Conservation (phyloP, 768 basidiomycete species). For the Lactarius vividus region DNA sequence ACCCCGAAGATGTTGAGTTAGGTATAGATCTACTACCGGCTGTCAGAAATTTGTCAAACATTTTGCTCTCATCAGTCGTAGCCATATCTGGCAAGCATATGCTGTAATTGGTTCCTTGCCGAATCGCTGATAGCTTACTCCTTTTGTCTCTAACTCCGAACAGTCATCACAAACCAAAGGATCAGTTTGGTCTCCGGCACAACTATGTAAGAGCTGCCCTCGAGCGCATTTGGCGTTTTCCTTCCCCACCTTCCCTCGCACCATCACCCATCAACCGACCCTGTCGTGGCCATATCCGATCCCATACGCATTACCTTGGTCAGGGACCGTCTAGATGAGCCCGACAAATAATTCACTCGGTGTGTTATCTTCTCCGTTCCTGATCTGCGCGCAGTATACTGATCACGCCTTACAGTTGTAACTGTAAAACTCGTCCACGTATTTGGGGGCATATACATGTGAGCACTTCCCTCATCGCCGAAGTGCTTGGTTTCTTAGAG, state of each 20-base stretch:
- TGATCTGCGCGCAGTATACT: neutral
- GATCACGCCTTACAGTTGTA: neutral
- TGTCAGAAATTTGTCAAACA: neutral
- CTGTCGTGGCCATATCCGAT: neutral
- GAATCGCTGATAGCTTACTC: neutral
- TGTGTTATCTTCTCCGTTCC: neutral
- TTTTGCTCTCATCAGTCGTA: neutral
- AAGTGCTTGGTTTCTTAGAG: neutral
- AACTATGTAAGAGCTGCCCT: neutral
- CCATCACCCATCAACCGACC: neutral
- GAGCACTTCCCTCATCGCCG: neutral
- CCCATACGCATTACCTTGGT: neutral
- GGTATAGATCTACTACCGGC: neutral
- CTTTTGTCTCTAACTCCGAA: neutral
- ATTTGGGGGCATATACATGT: constrained; percentile 15
- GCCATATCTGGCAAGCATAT: neutral
- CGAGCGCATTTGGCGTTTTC: too few relatives aligned
- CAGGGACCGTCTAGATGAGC: neutral
- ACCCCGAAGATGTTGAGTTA: too few relatives aligned
- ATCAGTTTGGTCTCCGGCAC: neutral
- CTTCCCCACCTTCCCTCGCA: neutral
- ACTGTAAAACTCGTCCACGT: constrained; percentile 20
- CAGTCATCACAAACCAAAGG: too few relatives aligned
- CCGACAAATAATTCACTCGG: neutral
- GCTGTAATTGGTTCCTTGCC: neutral